A percentile compares a stretch with the other conserved stretches of the same genome.
Evolutionary conservation across 1,284 basidiomycete species (phyloP).

Genomic region (Tilletia indica): DNA sequence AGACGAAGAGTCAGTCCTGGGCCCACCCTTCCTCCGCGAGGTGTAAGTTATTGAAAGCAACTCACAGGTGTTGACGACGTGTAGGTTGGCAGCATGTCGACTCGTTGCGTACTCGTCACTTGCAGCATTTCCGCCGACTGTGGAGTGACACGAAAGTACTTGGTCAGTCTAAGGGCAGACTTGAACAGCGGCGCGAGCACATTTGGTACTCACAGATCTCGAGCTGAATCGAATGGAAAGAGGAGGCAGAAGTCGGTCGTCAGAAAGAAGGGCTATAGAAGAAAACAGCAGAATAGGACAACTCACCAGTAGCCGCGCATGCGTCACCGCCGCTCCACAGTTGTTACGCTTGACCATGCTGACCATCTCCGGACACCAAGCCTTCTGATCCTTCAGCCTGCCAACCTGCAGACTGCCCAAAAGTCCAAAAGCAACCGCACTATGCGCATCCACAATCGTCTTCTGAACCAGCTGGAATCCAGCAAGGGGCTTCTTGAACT

Average conservation of each 20-base stretch:
- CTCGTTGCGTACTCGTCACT: conserved; percentile 43
- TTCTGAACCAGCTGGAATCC: conserved; percentile 91
- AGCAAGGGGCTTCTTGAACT: conserved; percentile 84
- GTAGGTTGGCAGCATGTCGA: conserved; percentile 44
- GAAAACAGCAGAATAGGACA: background rate
- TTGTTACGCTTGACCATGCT: conserved; percentile 94
- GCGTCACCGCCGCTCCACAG: conserved; percentile 74
- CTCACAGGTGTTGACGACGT: conserved; percentile 45
- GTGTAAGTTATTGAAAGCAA: background rate
- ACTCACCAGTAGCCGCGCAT: conserved; percentile 31
- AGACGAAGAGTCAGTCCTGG: background rate
- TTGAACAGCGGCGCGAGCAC: no score
- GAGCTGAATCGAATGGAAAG: conserved; percentile 60
- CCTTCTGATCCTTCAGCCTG: conserved; percentile 78
- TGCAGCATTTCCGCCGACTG: conserved; percentile 56
- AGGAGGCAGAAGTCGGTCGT: background rate
- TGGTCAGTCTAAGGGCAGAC: no score
- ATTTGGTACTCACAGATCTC: conserved; percentile 74
- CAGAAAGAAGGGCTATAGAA: no score
- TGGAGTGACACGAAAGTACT: background rate
- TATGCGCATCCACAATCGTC: conserved; percentile 90
- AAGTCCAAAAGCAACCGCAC: conserved; percentile 78
- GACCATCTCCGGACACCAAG: conserved; percentile 77
- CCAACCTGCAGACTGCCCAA: conserved; percentile 72
- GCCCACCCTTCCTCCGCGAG: background rate